Conservation (phyloP, 2,329 filamentous ascomycete genomes). For the Coniochaeta sp. region DNA sequence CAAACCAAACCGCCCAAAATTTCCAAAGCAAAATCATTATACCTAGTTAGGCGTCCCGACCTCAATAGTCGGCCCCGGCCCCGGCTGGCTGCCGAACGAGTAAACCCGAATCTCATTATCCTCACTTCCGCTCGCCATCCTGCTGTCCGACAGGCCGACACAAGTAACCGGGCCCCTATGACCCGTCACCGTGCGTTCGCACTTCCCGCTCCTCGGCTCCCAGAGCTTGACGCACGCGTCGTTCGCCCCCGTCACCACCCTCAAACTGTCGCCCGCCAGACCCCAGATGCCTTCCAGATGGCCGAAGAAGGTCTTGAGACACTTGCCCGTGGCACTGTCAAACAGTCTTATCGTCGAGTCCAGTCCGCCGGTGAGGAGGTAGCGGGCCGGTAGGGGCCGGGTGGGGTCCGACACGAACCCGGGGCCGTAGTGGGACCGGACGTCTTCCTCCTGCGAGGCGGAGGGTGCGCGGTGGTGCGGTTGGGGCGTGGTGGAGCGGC, state of each 20-base stretch:
- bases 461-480: conserved; percentile 8
- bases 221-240: conserved; percentile 93
- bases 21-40: neutral
- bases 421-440: conserved; percentile 49
- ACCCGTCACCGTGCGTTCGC: conserved; percentile 85
- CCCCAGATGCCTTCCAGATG: conserved; percentile 97
- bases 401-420: conserved; percentile 53
- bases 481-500: conserved; percentile 15
- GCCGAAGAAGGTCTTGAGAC: conserved; percentile 88
- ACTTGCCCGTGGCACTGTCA: conserved; percentile 77
- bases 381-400: conserved; percentile 72
- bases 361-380: conserved; percentile 88
- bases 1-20: too few relatives aligned
- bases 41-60: conserved; percentile 41
- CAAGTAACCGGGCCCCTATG: conserved; percentile 90
- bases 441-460: conserved; percentile 26
- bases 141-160: conserved; percentile 81
- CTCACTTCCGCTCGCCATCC: conserved; percentile 87
- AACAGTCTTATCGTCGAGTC: conserved; percentile 90
- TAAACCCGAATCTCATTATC: conserved; percentile 87
- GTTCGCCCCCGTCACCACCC: conserved; percentile 83
- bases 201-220: conserved; percentile 87
- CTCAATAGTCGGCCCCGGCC: conserved; percentile 27
- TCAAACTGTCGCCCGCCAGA: conserved; percentile 78
- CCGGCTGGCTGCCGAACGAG: conserved; percentile 54